These are phyloP conservation scores for Wickerhamia fluorescens DNA, from an alignment of 805 yeast species.

Conservation along the genomic window DNA sequence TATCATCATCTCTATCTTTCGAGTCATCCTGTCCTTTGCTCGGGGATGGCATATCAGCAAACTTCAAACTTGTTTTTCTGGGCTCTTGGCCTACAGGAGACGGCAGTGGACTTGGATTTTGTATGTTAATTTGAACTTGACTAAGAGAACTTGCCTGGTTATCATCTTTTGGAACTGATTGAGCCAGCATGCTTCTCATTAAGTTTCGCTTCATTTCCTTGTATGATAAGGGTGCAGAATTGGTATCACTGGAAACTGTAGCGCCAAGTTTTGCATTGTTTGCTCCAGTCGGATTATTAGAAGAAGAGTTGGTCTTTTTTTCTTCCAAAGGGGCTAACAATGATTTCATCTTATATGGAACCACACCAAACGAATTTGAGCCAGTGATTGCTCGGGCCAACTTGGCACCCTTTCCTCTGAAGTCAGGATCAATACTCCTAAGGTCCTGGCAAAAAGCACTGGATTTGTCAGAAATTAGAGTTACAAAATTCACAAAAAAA, in stretches of 20 bases:
- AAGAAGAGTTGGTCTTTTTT: no score
- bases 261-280: no score
- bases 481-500: constrained; percentile 22
- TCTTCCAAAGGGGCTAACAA: constrained; percentile 30
- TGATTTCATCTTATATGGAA: constrained; percentile 37
- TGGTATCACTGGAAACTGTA: no score
- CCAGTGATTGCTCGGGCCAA: constrained; percentile 38
- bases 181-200: constrained; percentile 10
- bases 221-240: constrained; percentile 18
- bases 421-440: constrained; percentile 30
- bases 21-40: constrained; percentile 6
- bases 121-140: constrained; percentile 4
- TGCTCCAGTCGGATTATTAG: no score
- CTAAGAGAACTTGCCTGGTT: no score
- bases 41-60: constrained; percentile 18
- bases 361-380: constrained; percentile 30
- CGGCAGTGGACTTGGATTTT: constrained; percentile 4
- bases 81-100: constrained; percentile 14
- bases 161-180: constrained; percentile 5
- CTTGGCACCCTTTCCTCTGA: constrained; percentile 34
- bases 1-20: constrained; percentile 7
- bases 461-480: constrained; percentile 28
- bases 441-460: constrained; percentile 28
- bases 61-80: constrained; percentile 22
- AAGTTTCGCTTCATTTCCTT: constrained; percentile 27